Evolutionary conservation across 2,329 filamentous ascomycete genomes (phyloP), one percentile per base, ranked within the genome.

Genomic region (Colletotrichum lentis): DNA sequence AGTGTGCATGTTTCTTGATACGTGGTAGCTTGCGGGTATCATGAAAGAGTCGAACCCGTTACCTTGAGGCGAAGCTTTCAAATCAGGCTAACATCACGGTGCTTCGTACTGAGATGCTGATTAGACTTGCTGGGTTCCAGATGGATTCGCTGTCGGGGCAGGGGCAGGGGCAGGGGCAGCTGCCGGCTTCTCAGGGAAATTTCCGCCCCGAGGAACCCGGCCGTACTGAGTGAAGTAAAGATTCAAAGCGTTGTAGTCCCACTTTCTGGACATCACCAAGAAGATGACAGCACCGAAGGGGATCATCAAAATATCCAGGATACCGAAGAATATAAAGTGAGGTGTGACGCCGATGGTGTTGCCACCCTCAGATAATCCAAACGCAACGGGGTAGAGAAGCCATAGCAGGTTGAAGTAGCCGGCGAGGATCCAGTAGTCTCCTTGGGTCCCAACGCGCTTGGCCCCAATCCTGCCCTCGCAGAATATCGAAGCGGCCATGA

Each of bases 141-240:
- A 39, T 0, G 50, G 35, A 7, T 72, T 73, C n/a, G 74, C 69
- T 5, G 72, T 67, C 3, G 72, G 52, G 8, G 73, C 70, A n/a
- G n/a, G n/a, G n/a, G n/a, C n/a, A n/a, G n/a, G n/a, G n/a, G n/a
- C n/a, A 22, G 74, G 69, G 35, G 74, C 70, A 59, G 57, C 61
- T 0, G 73, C 65, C 46, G 73, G 69, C 78, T 85, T 85, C 76
- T 85, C 83, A 54, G 82, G 82, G 76, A 79, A 83, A 52, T 76
- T 74, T n/a, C 80, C 80, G 10, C 72, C 72, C n/a, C 78, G 73
- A n/a, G 74, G 72, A 24, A 86, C 83, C 20, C 84, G 82, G 59
- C 84, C 84, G 72, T 85, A 85, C 74, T 86, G 84, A 24, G 84
- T 87, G 71, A 87, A 87, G 66, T 81, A 79, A 47, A 87, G 73